Evolutionary conservation across 192 early-diverging fungal species (phyloP), one percentile per base, ranked within the genome.

Genomic region (Backusella psychrophila): DNA sequence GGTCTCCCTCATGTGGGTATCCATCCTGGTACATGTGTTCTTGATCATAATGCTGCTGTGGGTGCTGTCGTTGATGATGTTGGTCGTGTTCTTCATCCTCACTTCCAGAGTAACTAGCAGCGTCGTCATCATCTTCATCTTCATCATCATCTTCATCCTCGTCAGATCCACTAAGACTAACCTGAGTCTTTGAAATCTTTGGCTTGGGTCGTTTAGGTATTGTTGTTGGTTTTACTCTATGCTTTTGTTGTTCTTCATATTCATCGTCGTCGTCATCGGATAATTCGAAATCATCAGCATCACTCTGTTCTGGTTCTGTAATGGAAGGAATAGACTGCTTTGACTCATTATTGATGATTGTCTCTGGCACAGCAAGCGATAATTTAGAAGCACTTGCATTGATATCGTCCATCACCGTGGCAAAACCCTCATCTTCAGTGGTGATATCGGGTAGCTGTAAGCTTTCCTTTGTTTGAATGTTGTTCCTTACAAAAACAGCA

Each of bases 261-360:
- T 59, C 69, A 17, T 69, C 66, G 15, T 59, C 63, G 17, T 80
- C 80, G 5, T 77, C 73, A 21, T 81, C 68, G 8, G 68, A 69
- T 23, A 69, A 69, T 69, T 21, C 68, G 41, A 38, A 38, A 9
- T 26, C 23, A 7, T 71, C 41, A 29, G 46, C 21, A 26, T 19
- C 21, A 4, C 39, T 38, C 2, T 8, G 39, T 44, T 36, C n/a
- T 12, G 23, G 12, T 0, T 39, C 69, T 7, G 21, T 19, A 23
- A 38, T 39, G 35, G 8, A 11, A 44, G 69, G 21, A 38, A 70
- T 23, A 44, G 36, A 29, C n/a, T 11, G 26, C 11, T 29, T 63
- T 63, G 56, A 14, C 12, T 63, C 56, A 4, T 63, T 63, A 19
- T 49, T 49, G 46, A n/a, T 49, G 8, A 63, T 4, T 26, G n/a